Conservation (phyloP, 208 protist species). For the Crithidia brevicula region DNA sequence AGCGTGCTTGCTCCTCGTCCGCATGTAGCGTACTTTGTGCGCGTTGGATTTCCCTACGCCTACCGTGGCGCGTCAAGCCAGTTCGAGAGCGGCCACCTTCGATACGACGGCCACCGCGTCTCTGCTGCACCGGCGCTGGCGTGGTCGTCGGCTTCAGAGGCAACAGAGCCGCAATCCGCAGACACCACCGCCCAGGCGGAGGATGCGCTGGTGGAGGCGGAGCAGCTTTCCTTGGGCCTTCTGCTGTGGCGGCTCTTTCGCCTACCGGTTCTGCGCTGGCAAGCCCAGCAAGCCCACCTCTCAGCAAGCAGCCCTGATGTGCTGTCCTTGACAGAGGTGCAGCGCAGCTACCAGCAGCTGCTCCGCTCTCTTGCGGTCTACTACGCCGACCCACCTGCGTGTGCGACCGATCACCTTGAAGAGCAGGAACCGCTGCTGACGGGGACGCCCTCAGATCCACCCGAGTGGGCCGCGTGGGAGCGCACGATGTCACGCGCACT, state of each 20-base stretch:
- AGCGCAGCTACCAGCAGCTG: constrained; percentile 27
- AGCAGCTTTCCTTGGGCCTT: constrained; percentile 38
- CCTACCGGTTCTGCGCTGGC: constrained; percentile 33
- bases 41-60: constrained; percentile 37
- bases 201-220: constrained; percentile 2
- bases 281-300: constrained; percentile 9
- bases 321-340: background rate
- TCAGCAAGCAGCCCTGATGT: background rate
- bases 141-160: background rate
- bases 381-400: constrained; percentile 34
- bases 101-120: constrained; percentile 36
- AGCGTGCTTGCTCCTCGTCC: constrained; percentile 24
- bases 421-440: constrained; percentile 30
- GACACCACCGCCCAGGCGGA: background rate
- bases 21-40: constrained; percentile 36
- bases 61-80: constrained; percentile 23
- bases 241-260: constrained; percentile 56
- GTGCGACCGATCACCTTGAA: constrained; percentile 24
- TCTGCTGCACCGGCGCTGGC: constrained; percentile 26
- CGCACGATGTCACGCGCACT: constrained; percentile 11
- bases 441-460: constrained; percentile 13
- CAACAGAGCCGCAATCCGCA: background rate
- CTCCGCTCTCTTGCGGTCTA: constrained; percentile 27
- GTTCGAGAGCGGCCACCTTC: constrained; percentile 14
- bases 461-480: constrained; percentile 45